These are phyloP conservation scores for Peribolospora baueri DNA, from an alignment of 768 basidiomycete genomes.

Conservation along the genomic window DNA sequence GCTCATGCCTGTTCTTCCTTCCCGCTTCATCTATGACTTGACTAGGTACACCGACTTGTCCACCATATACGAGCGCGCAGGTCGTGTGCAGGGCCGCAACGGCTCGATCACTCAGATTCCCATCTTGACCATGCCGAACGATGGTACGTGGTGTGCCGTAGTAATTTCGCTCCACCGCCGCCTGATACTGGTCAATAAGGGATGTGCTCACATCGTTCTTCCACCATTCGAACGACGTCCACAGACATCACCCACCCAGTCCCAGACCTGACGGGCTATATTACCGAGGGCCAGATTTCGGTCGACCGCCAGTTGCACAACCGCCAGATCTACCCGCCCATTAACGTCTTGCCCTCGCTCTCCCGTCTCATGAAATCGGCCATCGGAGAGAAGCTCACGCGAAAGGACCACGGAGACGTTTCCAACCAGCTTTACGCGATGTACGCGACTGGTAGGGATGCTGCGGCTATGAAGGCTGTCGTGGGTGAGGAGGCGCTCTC, in stretches of 20 bases:
- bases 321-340: conserved; percentile 91
- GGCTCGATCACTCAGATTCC: conserved; percentile 99
- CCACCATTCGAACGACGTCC: neutral
- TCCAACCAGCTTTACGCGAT: conserved; percentile 73
- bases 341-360: conserved; percentile 94
- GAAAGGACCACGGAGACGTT: conserved; percentile 97
- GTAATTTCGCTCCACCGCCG: neutral
- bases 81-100: conserved; percentile 88
- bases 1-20: conserved; percentile 19
- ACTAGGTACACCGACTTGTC: conserved; percentile 77
- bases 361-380: conserved; percentile 99
- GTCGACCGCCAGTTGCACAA: conserved; percentile 95
- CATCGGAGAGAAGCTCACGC: conserved; percentile 86
- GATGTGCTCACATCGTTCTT: too few relatives aligned
- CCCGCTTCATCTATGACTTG: conserved; percentile 45
- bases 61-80: conserved; percentile 97
- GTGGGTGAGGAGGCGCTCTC: conserved; percentile 96
- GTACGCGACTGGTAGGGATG: conserved; percentile 86
- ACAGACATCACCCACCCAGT: conserved; percentile 99
- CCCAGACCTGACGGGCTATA: conserved; percentile 96
- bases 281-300: conserved; percentile 97
- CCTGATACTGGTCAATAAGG: too few relatives aligned
- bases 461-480: conserved; percentile 91
- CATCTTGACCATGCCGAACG: conserved; percentile 98
- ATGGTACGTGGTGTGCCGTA: conserved; percentile 36